Percentiles rank a stretch among this genome's conserved stretches.
Conservation (phyloP, 495 filamentous ascomycete genomes). For the Talaromyces proteolyticus region DNA sequence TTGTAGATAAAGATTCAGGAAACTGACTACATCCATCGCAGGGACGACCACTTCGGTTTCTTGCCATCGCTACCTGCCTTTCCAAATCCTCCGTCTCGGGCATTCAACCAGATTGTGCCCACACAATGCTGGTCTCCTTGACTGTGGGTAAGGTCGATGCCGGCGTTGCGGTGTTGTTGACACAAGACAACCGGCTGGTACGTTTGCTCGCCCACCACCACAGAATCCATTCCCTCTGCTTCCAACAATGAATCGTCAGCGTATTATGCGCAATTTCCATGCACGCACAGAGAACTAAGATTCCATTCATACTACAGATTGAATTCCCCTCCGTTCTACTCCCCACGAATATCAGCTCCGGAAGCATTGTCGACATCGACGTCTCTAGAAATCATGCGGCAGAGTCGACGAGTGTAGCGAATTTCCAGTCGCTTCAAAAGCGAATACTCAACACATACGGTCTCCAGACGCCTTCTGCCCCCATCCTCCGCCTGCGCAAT, state of each 20-base stretch:
- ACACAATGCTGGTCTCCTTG: slow-evolving; percentile 87
- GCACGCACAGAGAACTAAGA: too few relatives aligned
- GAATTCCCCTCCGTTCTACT: slow-evolving; percentile 98
- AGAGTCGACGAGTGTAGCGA: slow-evolving; percentile 63
- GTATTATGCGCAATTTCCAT: background rate
- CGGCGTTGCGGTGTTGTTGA: slow-evolving; percentile 93
- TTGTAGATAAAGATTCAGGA: too few relatives aligned
- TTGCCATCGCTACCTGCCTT: too few relatives aligned
- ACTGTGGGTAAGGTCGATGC: slow-evolving; percentile 99
- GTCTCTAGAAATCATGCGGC: slow-evolving; percentile 81
- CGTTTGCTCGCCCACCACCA: slow-evolving; percentile 19
- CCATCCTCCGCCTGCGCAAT: slow-evolving; percentile 84
- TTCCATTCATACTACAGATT: slow-evolving; percentile 52
- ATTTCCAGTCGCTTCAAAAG: slow-evolving; percentile 80
- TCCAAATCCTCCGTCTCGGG: background rate
- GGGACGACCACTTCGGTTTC: too few relatives aligned
- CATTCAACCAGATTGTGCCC: background rate
- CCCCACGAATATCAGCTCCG: slow-evolving; percentile 86
- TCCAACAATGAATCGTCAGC: too few relatives aligned
- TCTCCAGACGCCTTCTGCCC: slow-evolving; percentile 66
- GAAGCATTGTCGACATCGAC: slow-evolving; percentile 96
- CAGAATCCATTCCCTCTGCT: slow-evolving; percentile 6
- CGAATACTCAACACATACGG: slow-evolving; percentile 85
- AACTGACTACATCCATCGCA: too few relatives aligned
- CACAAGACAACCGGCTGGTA: slow-evolving; percentile 95